Percentiles rank a stretch among this genome's conserved stretches.
Evolutionary conservation across 73 alveolate genomes (phyloP).

Genomic region (Tetrahymena malaccensis): DNA sequence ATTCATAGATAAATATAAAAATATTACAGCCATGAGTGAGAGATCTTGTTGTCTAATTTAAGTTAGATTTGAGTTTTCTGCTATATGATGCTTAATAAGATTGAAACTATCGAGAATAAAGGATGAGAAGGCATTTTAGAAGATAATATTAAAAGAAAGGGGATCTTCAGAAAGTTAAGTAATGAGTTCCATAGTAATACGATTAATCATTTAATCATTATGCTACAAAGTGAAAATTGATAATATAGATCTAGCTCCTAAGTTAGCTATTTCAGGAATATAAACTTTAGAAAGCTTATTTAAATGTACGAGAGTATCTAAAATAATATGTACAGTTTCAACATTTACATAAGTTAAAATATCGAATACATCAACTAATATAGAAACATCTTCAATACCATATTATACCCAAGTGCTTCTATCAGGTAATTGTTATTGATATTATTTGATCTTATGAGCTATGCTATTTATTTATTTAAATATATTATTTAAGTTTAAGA

Average conservation of each 20-base stretch:
- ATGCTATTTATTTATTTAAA: background rate
- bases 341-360: constrained; percentile 4
- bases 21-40: constrained; percentile 5
- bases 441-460: constrained; percentile 2
- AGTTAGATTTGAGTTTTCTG: background rate
- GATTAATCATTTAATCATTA: background rate
- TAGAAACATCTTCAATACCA: constrained; percentile 1
- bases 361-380: constrained; percentile 15
- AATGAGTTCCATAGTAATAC: background rate
- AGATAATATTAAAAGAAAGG: background rate
- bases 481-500: background rate
- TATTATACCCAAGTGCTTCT: constrained; percentile 15
- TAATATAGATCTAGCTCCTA: background rate
- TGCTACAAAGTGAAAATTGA: background rate
- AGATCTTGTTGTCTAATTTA: constrained; percentile 14
- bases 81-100: constrained; percentile 10
- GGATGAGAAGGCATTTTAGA: constrained; percentile 14
- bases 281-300: background rate
- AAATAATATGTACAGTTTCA: background rate
- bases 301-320: background rate
- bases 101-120: constrained; percentile 33
- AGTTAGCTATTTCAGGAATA: background rate
- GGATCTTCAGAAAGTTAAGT: background rate
- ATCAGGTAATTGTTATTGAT: background rate
- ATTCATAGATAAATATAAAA: too few relatives aligned